Evolutionary conservation across 164 flowering plant species (phyloP), one percentile per base, ranked within the genome.

Genomic region (Dillenia suffruticosa): DNA sequence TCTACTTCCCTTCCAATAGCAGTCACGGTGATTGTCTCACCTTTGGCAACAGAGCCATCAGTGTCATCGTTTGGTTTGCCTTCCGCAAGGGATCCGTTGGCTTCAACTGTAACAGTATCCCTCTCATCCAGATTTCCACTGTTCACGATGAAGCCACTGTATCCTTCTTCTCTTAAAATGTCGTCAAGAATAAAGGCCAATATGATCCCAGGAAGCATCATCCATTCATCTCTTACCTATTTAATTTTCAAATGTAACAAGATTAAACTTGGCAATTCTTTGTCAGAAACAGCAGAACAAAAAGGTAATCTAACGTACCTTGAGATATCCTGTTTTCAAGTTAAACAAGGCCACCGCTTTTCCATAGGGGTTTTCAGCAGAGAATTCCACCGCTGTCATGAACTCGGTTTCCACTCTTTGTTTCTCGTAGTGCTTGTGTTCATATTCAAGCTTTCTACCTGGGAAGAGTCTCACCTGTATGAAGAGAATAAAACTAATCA

Each of bases 381-480:
- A 85, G 70, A 88, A 87, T 67, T 80, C 89, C 44, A 86, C 86
- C 3, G 79, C 85, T 51, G 98, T 88, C 56, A 88, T 63, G 67
- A 87, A 88, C 68, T 87, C 81, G 2, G 56, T 58, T 50, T 84
- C 94, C 50, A 15, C 63, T 68, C 72, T 81, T 22, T 66, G 79
- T 63, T 64, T 79, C 69, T 58, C 74, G 59, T 76, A 79, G 50
- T 67, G 72, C 66, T 64, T 81, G 45, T 66, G 70, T 71, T 90
- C 92, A 73, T 74, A 93, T 10, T 89, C 96, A 72, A 90, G 77
- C 77, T 76, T 89, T 73, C 90, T 82, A 56, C 97, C 94, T 44
- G 64, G 72, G 68, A 66, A 87, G 53, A 89, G 61, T 67, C 77
- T 84, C 48, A 93, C 88, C 98, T 90, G 79, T 54, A 55, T 8